Evolutionary conservation across 345 rosid species (phyloP).

Genomic region (Salix brachista): DNA sequence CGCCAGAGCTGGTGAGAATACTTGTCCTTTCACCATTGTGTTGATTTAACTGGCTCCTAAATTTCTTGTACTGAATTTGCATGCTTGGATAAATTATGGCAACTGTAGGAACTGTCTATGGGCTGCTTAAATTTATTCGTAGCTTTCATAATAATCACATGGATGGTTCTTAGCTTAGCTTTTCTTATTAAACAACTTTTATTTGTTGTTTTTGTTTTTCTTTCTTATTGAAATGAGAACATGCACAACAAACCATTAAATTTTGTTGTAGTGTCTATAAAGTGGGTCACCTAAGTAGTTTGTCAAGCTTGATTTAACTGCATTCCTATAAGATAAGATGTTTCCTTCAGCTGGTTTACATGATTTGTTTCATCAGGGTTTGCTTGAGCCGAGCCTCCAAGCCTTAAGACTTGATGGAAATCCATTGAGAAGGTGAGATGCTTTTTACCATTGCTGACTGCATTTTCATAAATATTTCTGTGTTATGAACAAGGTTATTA

Average conservation of each 20-base stretch:
- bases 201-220: neutral
- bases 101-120: too few species aligned
- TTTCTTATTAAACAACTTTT: neutral
- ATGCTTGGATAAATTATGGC: too few species aligned
- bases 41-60: neutral
- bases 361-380: slow-evolving; percentile 46
- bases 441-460: neutral
- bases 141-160: neutral
- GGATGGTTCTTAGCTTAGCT: neutral
- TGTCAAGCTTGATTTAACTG: neutral
- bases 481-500: too few species aligned
- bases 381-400: slow-evolving; percentile 75
- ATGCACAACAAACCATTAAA: neutral
- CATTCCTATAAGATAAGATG: neutral
- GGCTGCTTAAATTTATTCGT: neutral
- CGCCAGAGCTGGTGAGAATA: slow-evolving; percentile 62
- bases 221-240: neutral
- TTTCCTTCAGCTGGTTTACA: neutral
- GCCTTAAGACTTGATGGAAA: slow-evolving; percentile 81
- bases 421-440: slow-evolving; percentile 71
- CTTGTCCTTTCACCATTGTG: neutral
- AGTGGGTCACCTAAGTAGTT: neutral
- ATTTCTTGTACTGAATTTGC: neutral
- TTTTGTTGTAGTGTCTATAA: neutral
- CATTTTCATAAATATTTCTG: too few species aligned